Evolutionary conservation across 495 filamentous ascomycete genomes (phyloP), one percentile per base, ranked within the genome.

Genomic region (Ascobolus immersus): DNA sequence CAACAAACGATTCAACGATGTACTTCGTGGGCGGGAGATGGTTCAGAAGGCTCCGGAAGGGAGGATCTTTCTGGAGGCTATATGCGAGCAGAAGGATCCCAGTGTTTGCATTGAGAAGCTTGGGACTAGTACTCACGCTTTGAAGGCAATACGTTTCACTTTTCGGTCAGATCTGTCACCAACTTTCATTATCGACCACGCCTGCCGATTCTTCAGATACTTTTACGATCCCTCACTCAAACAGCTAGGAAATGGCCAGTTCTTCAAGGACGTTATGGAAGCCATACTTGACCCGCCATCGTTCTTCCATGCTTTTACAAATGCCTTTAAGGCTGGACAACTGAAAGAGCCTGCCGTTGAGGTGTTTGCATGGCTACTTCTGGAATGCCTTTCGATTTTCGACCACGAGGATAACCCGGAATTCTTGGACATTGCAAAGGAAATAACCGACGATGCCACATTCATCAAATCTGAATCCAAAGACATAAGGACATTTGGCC

Each of bases 281-380:
- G 39, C 47, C 11, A 55, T 76, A 5, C 52, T 63, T 0, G 55
- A 71, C 13, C 72, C 74, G 0, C 66, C 65, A 0, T 58, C 61
- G 0, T 57, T 77, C 19, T 77, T 71, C 71, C 53, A 64, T 28
- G 52, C 58, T 1, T 50, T 74, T 5, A 24, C 65, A n/a, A 35
- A 55, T 1, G 42, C 62, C 0, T 61, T 61, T 34, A 40, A 41
- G 3, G 39, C 38, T 1, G 35, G 48, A 11, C 24, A 47, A 3
- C 51, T 77, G 15, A 42, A 54, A 1, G 33, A 51, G 3, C 37
- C 52, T 11, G 52, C 53, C 0, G 39, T 56, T 1, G 45, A 57
- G 2, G 51, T 56, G 0, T 69, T 77, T 34, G 58, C 57, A 4
- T 77, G 72, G 67, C 44, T 79, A 7, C 42, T 68, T 0, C 37